Conservation (phyloP, 2,329 filamentous ascomycete species). For the Ophiognomonia clavigignenti-juglandacearum region DNA sequence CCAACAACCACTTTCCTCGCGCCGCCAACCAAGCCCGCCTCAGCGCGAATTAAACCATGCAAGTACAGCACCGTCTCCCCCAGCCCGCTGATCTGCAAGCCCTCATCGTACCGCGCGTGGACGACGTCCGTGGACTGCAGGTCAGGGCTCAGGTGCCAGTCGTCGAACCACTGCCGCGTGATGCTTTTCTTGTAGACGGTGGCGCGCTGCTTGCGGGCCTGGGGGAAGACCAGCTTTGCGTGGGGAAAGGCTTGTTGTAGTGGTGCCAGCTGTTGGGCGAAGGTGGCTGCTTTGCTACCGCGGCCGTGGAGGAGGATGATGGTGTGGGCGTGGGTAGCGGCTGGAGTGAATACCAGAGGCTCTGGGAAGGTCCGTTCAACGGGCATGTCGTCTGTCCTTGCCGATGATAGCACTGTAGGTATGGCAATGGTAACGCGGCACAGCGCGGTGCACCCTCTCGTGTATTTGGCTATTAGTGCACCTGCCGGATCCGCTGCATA, state of each 20-base stretch:
- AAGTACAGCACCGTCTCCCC: conserved; percentile 35
- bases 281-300: conserved; percentile 36
- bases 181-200: conserved; percentile 32
- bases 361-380: background rate
- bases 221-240: conserved; percentile 47
- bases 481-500: too few relatives aligned
- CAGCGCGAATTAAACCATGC: conserved; percentile 30
- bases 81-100: conserved; percentile 35
- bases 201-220: conserved; percentile 36
- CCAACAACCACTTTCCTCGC: conserved; percentile 37
- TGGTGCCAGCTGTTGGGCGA: conserved; percentile 30
- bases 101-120: conserved; percentile 16
- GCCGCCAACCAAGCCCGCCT: conserved; percentile 32
- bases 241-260: conserved; percentile 33
- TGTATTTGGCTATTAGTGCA: too few relatives aligned
- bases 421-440: too few relatives aligned
- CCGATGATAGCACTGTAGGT: too few relatives aligned
- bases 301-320: conserved; percentile 46
- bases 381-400: background rate
- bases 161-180: conserved; percentile 44
- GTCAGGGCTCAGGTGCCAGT: conserved; percentile 27
- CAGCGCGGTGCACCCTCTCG: too few relatives aligned
- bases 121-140: conserved; percentile 11
- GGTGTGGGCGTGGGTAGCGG: conserved; percentile 33
- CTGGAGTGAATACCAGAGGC: conserved; percentile 19